A percentile compares a stretch with the other conserved stretches of the same genome.
Evolutionary conservation across 139 green algal genomes (phyloP).

Genomic region (Asterochloris erici): DNA sequence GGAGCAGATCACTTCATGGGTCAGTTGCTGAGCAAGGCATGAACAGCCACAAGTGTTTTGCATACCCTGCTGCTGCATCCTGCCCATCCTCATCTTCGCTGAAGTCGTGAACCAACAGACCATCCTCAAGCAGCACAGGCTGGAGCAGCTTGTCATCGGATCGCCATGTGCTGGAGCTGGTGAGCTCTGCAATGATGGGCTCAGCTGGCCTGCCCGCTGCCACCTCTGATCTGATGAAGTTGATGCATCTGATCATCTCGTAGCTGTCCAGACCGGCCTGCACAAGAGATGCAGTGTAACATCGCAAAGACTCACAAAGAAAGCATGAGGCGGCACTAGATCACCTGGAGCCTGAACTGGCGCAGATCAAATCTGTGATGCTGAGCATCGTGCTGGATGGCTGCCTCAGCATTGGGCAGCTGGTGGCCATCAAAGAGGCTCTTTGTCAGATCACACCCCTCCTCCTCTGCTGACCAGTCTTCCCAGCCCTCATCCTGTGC

Average conservation of each 20-base stretch:
- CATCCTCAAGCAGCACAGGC: slow-evolving; percentile 67
- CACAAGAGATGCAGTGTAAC: not conserved
- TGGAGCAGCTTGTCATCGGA: slow-evolving; percentile 60
- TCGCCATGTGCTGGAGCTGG: slow-evolving; percentile 32
- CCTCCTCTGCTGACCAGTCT: slow-evolving; percentile 41
- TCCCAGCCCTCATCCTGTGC: slow-evolving; percentile 36
- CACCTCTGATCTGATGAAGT: slow-evolving; percentile 64
- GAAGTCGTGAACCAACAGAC: slow-evolving; percentile 77
- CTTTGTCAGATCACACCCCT: slow-evolving; percentile 43
- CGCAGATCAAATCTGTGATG: slow-evolving; percentile 49
- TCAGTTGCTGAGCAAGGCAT: not conserved
- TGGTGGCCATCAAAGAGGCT: slow-evolving; percentile 54
- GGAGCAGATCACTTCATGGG: not conserved
- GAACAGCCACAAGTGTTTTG: not conserved
- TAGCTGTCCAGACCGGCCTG: slow-evolving; percentile 63
- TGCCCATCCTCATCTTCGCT: slow-evolving; percentile 9
- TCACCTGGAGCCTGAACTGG: not conserved
- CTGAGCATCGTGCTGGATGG: slow-evolving; percentile 54
- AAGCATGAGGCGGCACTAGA: not conserved
- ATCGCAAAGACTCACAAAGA: too few species aligned
- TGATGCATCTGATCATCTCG: slow-evolving; percentile 74
- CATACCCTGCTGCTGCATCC: not conserved
- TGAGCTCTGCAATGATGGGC: not conserved
- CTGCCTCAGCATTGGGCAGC: slow-evolving; percentile 52
- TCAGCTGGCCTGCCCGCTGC: slow-evolving; percentile 30